Conservation (phyloP, 768 basidiomycete genomes). For the Macrolepiota fuliginosa region DNA sequence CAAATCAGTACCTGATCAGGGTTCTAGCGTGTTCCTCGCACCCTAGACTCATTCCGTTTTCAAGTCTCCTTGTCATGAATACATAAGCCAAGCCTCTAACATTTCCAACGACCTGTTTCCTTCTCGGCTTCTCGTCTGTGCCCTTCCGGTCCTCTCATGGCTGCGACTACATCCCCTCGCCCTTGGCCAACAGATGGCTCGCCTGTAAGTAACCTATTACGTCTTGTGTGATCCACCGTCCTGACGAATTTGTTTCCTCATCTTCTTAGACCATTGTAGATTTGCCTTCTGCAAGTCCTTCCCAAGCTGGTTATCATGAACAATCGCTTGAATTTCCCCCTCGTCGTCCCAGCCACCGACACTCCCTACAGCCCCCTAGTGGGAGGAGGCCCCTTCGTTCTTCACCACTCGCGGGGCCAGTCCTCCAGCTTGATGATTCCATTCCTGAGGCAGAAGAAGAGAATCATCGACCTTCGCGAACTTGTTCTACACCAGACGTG, state of each 20-base stretch:
- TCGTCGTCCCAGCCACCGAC: slow-evolving; percentile 10
- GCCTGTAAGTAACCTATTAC: neutral
- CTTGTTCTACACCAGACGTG: slow-evolving; percentile 21
- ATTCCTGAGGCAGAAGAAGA: slow-evolving; percentile 6
- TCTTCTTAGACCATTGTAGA: neutral
- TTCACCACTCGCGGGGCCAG: slow-evolving; percentile 41
- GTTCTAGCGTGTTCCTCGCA: slow-evolving; percentile 7
- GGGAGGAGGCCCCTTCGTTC: slow-evolving; percentile 34
- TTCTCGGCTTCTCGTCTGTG: neutral
- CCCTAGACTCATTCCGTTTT: slow-evolving; percentile 1
- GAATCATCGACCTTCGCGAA: slow-evolving; percentile 1
- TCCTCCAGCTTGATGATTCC: slow-evolving; percentile 23
- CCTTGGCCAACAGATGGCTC: slow-evolving; percentile 1
- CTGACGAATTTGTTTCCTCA: neutral
- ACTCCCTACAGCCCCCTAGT: slow-evolving; percentile 14
- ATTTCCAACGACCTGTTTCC: neutral
- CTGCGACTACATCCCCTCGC: neutral
- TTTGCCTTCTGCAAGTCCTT: neutral
- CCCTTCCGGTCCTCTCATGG: neutral
- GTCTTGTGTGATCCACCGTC: neutral
- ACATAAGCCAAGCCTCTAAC: neutral
- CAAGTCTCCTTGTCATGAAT: neutral
- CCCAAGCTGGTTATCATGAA: neutral
- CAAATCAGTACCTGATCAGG: neutral
- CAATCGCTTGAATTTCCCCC: neutral